phyloP scores from a whole-genome alignment of 1,284 basidiomycete species.

The Termitomyces sp. region DNA sequence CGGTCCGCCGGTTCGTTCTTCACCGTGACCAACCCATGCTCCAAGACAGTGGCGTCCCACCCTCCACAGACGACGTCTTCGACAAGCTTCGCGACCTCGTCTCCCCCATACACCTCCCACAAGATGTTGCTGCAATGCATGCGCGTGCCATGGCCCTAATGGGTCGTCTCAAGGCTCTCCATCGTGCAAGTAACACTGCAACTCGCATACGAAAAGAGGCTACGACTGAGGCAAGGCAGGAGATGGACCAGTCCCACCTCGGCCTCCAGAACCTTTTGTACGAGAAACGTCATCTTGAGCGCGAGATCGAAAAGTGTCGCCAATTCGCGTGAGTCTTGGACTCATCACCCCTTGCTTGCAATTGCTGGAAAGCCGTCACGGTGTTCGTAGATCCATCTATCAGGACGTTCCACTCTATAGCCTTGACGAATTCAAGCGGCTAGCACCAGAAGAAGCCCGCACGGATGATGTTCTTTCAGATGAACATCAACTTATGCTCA shows the following conservation, averaged over 20 bases:
- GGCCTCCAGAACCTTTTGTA: conserved; percentile 78
- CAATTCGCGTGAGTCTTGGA: conserved; percentile 68
- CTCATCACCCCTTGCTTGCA: background rate
- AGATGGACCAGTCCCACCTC: conserved; percentile 81
- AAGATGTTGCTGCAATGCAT: conserved; percentile 50
- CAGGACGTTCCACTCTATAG: conserved; percentile 73
- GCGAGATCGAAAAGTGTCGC: conserved; percentile 82
- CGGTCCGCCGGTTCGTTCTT: conserved; percentile 13
- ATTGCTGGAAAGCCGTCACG: conserved; percentile 11
- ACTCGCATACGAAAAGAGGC: conserved; percentile 66
- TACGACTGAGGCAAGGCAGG: conserved; percentile 67
- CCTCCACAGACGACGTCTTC: conserved; percentile 47
- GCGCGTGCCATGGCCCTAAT: conserved; percentile 68
- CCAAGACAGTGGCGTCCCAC: conserved; percentile 19
- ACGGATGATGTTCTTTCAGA: conserved; percentile 55
- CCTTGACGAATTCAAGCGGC: conserved; percentile 56
- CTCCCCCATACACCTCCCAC: conserved; percentile 35
- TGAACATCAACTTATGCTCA: conserved; percentile 77
- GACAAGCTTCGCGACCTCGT: conserved; percentile 60
- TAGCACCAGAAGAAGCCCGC: conserved; percentile 64
- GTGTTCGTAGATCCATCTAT: conserved; percentile 60
- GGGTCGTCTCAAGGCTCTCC: conserved; percentile 68
- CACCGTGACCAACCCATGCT: conserved; percentile 7
- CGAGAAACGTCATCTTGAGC: conserved; percentile 77
- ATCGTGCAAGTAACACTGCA: conserved; percentile 65